A percentile compares a stretch with the other conserved stretches of the same genome.
phyloP scores from a whole-genome alignment of 176 grass and related monocot genomes.

The Metroxylon sagu region DNA sequence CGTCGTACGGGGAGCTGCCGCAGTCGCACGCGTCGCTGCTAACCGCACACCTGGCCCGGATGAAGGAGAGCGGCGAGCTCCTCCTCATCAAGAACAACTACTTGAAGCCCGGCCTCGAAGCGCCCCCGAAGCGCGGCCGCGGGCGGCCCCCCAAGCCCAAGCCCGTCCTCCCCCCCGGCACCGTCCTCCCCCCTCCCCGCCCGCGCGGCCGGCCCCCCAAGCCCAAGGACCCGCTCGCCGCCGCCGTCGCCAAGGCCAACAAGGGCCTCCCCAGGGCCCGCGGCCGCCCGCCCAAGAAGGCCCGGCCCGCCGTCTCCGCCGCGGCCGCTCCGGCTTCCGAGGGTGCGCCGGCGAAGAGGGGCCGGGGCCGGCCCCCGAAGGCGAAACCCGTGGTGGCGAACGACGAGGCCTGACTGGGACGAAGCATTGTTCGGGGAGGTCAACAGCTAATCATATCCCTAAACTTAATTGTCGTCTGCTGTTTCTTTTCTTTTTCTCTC shows the following conservation, averaged over 20 bases:
- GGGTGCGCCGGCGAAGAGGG: not conserved
- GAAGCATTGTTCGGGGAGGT: not conserved
- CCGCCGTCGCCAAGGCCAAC: conserved; percentile 1
- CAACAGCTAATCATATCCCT: not conserved
- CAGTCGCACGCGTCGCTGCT: conserved; percentile 2
- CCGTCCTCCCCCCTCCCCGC: not conserved
- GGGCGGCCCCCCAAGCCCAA: conserved; percentile 7
- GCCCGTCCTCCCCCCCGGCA: not conserved
- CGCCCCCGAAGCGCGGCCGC: not conserved
- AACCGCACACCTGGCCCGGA: conserved; percentile 1
- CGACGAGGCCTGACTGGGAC: not conserved
- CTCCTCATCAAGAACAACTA: conserved; percentile 2
- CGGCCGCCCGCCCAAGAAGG: conserved; percentile 1
- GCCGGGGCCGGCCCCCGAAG: not conserved
- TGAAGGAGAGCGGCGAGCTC: conserved; percentile 8
- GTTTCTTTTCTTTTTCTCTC: not conserved
- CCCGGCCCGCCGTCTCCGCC: not conserved
- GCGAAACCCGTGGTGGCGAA: not conserved
- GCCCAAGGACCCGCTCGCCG: conserved; percentile 3
- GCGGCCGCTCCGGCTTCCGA: not conserved
- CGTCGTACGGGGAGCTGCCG: not conserved
- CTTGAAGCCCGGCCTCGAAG: not conserved
- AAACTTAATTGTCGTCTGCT: not conserved
- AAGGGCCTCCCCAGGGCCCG: not conserved
- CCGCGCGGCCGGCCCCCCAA: not conserved